Base-by-base conservation (phyloP, 2,329 filamentous ascomycete species). In the Fusarium paranaense region DNA sequence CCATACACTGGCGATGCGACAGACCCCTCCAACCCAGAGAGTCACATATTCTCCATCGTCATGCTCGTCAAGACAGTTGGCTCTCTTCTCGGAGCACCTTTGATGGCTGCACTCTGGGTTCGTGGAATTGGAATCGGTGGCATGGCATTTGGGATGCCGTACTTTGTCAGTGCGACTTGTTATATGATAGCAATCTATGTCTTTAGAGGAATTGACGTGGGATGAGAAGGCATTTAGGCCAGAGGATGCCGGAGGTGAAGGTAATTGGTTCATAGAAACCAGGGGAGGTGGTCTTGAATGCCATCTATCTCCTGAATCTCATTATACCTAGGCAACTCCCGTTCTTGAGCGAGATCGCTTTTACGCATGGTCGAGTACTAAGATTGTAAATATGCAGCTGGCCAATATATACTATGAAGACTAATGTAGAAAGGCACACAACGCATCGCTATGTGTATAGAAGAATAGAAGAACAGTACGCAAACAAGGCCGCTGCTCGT, bases 1-100 rank as follows among this genome's bases (percentile, higher is more conserved):
- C 54, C 40, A 0, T 63, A 71, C 9, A 27, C 30, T 2, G 59
- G 64, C 6, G 40, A 62, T 42, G 35, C 22, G 7, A 5, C 22
- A 9, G 54, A 67, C 20, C 38, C 42, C 63, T 65, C 45, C 0
- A 80, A 83, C 16, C 75, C 81, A 0, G 83, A 86, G 32, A 81
- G 80, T 6, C 85, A 85, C 33, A 79, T 87, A 2, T 87, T 87
- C 66, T 86, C 86, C 3, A 83, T 88, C n/a, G 85, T 87, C 16
- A 88, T 88, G 86, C 80, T 88, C 73, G 81, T 86, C 2, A 86
- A 86, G 77, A 87, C 86, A 0, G 78, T 85, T 0, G 86, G 86
- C 5, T 86, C 86, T 8, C 79, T 88, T 11, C 66, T 88, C 0
- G 86, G 86, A 0, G 85, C 86, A 2, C 85, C 85, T 1, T 72